These are phyloP conservation scores for Keqinozyma sinolaborantium DNA, from an alignment of 1,139 yeast genomes.

Conservation along the genomic window DNA sequence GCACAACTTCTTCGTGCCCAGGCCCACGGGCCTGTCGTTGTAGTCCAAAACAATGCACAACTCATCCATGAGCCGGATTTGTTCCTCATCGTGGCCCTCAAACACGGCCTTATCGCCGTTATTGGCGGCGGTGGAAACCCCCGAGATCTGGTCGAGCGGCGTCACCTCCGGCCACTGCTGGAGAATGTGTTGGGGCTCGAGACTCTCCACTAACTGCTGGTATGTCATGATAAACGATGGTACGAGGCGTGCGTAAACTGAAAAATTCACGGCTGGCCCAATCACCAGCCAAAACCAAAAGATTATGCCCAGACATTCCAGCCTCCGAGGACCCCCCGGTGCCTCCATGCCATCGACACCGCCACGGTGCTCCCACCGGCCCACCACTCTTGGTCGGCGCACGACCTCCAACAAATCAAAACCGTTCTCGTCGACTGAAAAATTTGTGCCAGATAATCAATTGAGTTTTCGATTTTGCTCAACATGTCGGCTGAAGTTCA, in stretches of 20 bases:
- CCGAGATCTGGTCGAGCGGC: constrained; percentile 47
- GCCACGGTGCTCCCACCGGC: too few relatives aligned
- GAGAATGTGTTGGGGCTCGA: constrained; percentile 48
- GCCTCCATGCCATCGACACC: too few relatives aligned
- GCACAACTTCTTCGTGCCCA: constrained; percentile 90
- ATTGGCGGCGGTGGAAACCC: constrained; percentile 31
- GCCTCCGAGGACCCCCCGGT: too few relatives aligned
- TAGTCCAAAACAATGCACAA: constrained; percentile 90
- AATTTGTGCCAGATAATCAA: neutral
- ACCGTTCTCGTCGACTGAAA: neutral
- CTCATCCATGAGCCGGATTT: constrained; percentile 92
- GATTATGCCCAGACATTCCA: too few relatives aligned
- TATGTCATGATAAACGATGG: constrained; percentile 2
- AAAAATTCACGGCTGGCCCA: neutral
- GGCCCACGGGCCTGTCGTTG: constrained; percentile 83
- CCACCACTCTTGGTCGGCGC: neutral
- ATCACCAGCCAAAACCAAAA: too few relatives aligned
- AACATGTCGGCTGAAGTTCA: constrained; percentile 18
- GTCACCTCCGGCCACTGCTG: constrained; percentile 62
- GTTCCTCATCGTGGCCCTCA: constrained; percentile 89
- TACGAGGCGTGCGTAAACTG: neutral
- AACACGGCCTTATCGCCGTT: constrained; percentile 38
- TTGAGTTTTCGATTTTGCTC: constrained; percentile 1
- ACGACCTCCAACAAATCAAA: neutral
- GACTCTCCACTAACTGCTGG: constrained; percentile 43